Evolutionary conservation across 305 asterid species (phyloP).

Genomic region (Fraxinus sp.): DNA sequence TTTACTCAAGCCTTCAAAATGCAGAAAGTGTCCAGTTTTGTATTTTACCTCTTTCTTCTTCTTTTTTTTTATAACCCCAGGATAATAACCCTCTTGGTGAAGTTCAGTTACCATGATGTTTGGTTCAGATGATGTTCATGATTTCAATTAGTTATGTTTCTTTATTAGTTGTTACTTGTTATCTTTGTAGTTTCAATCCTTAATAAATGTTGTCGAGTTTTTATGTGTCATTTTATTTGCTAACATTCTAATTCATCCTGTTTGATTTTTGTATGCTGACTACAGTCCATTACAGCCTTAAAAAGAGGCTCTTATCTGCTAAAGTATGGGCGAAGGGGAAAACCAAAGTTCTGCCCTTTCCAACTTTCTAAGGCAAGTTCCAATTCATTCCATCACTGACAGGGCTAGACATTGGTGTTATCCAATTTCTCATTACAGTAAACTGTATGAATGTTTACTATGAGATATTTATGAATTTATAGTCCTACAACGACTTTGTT

Average conservation of each 20-base stretch:
- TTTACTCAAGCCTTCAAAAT: background rate
- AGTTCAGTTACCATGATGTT: background rate
- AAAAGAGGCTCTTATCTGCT: constrained; percentile 66
- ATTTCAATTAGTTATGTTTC: background rate
- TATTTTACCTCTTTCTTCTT: background rate
- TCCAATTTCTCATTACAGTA: constrained; percentile 7
- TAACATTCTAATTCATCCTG: background rate
- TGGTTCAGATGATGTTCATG: constrained; percentile 1
- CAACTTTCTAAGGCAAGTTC: constrained; percentile 56
- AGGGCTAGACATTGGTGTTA: constrained; percentile 4
- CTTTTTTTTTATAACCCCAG: background rate
- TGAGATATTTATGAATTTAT: background rate
- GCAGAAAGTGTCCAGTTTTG: background rate
- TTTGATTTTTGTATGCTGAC: constrained; percentile 6
- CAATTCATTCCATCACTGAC: constrained; percentile 23
- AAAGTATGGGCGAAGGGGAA: constrained; percentile 74
- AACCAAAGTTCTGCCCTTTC: constrained; percentile 73
- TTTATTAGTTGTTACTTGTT: constrained; percentile 13
- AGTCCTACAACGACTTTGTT: background rate
- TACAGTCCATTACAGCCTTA: constrained; percentile 63
- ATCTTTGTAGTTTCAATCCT: constrained; percentile 3
- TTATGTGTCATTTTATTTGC: background rate
- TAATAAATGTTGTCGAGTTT: constrained; percentile 8
- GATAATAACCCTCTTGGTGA: background rate
- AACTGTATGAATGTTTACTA: constrained; percentile 3